Conservation (phyloP, 805 yeast species). For the Priceomyces haplophilus region DNA sequence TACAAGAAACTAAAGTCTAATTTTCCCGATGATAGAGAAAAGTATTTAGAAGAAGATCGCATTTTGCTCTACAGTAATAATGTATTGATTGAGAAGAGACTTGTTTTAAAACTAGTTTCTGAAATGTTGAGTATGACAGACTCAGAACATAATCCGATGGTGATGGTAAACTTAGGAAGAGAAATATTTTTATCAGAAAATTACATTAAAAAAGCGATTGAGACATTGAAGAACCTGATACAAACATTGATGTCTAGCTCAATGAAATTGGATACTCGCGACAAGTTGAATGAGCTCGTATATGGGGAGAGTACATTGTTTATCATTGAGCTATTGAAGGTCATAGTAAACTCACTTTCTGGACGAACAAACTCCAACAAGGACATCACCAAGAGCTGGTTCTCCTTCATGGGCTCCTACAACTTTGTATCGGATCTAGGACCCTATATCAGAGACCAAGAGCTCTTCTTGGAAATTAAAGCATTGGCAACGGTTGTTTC, state of each 20-base stretch:
- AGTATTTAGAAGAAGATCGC: conserved; percentile 25
- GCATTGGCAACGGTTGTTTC: conserved; percentile 49
- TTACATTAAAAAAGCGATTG: conserved; percentile 21
- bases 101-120: conserved; percentile 41
- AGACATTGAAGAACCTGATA: conserved; percentile 12
- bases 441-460: conserved; percentile 23
- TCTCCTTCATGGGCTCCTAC: conserved; percentile 42
- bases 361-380: conserved; percentile 33
- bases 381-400: conserved; percentile 50
- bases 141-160: conserved; percentile 32
- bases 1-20: conserved; percentile 26
- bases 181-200: conserved; percentile 34
- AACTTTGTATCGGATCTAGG: conserved; percentile 25
- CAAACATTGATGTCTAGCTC: conserved; percentile 10
- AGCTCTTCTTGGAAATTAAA: conserved; percentile 35
- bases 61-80: conserved; percentile 32
- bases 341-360: conserved; percentile 37
- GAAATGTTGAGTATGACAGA: conserved; percentile 38
- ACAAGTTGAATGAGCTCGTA: conserved; percentile 18
- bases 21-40: conserved; percentile 36
- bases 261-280: conserved; percentile 13
- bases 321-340: conserved; percentile 34
- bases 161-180: conserved; percentile 36
- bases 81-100: conserved; percentile 52
- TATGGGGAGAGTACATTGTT: conserved; percentile 31